Evolutionary conservation across 495 filamentous ascomycete genomes (phyloP), one percentile per base, ranked within the genome.

Genomic region (Patellaria atrata): DNA sequence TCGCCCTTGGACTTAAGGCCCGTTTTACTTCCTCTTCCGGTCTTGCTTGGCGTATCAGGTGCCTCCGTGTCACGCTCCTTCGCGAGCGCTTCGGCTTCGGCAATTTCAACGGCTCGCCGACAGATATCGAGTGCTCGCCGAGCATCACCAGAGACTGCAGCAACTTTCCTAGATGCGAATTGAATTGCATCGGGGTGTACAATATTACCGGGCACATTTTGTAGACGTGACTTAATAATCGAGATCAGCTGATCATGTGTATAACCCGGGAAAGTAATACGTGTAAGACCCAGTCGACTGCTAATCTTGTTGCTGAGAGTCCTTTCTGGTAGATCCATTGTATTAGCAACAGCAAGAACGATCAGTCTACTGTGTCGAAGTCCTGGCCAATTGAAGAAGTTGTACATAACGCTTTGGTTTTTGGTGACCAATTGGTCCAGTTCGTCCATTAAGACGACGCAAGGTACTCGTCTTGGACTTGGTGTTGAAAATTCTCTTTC

Each of bases 351-450:
- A 5, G 91, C 91, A 0, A 99, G 69, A 9, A 99, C 91, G 52
- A 96, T 94, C 22, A 99, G 67, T 28, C 84, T 70, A 19, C 81
- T 89, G 52, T 99, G 83, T 22, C 80, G 73, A 13, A 94, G 68
- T 13, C 77, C 75, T n/a, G 91, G 91, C 91, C 91, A 99, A 51
- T 99, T 99, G 71, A 99, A 99, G 58, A 99, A 99, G 52, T 99
- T 99, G 62, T 99, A 99, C 91, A 99, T 99, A 52, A 99, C 91
- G 17, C 81, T 83, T 47, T 99, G 91, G 51, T 89, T 94, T 40
- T 83, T 86, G 14, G 91, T 99, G 2, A 94, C 91, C 3, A 99
- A 70, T 52, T 99, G 91, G 58, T 99, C 91, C 25, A 99, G 70
- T 60, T 99, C 91, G 51, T 99, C 91, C 91, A 99, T 99, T 25